These are phyloP conservation scores for Albatrellus ellisii DNA, from an alignment of 768 basidiomycete species.

Conservation along the genomic window DNA sequence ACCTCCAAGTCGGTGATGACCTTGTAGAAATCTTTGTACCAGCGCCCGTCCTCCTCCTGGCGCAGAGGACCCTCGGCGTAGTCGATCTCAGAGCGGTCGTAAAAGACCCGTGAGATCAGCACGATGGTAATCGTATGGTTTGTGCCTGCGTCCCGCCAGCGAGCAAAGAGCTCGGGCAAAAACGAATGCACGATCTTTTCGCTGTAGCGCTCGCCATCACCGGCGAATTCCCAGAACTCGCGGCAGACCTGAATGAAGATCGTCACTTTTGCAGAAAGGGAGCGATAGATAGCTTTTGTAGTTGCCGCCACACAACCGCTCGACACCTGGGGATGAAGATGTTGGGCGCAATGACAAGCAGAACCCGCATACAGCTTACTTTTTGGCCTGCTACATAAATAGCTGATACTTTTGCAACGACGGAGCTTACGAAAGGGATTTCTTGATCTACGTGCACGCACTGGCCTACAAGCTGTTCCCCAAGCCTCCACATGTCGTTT, in stretches of 20 bases:
- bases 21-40: constrained; percentile 96
- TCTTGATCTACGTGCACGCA: constrained; percentile 81
- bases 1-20: constrained; percentile 90
- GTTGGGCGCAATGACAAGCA: constrained; percentile 1
- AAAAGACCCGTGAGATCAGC: constrained; percentile 84
- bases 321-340: constrained; percentile 37
- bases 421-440: constrained; percentile 71
- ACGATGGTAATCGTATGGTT: constrained; percentile 94
- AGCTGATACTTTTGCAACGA: constrained; percentile 68
- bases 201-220: constrained; percentile 89
- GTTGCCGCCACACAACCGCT: constrained; percentile 67
- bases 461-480: constrained; percentile 66
- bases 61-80: constrained; percentile 77
- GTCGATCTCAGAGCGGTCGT: constrained; percentile 66
- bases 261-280: constrained; percentile 82
- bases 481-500: constrained; percentile 93
- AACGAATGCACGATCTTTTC: constrained; percentile 99
- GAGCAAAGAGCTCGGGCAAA: constrained; percentile 75
- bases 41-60: constrained; percentile 58
- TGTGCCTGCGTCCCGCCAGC: constrained; percentile 74
- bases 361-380: constrained; percentile 24
- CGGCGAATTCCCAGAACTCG: constrained; percentile 94
- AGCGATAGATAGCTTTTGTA: constrained; percentile 85
- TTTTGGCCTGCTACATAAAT: constrained; percentile 62
- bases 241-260: constrained; percentile 95